Evolutionary conservation across 1,284 basidiomycete genomes (phyloP), one percentile per base, ranked within the genome.

Genomic region (Cerioporus squamosus): DNA sequence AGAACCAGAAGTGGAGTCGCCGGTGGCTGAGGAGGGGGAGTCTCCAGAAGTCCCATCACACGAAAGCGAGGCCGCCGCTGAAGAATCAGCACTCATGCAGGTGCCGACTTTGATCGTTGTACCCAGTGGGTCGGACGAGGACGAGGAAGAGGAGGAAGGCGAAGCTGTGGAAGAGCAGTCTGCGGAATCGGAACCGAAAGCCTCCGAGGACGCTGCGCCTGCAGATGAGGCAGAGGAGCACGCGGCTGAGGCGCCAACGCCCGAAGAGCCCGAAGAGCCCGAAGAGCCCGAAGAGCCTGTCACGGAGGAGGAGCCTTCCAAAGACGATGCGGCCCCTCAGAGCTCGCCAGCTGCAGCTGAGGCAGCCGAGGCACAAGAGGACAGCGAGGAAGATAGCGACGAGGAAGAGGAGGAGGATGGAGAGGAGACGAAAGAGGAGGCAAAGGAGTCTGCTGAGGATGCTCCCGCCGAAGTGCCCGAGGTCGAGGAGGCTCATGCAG

Each of bases 361-460:
- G 29, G 49, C 44, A 5, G n/a, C 44, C 36, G 31, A 45, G 22
- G 57, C 43, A 18, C 9, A 46, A 4, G 43, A 47, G 3, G 55
- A 49, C 7, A 40, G 31, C 31, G 33, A 33, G 31, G 6, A 33
- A 9, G 24, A n/a, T 14, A 29, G 20, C 10, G 40, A 47, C 31
- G 15, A 23, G 15, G 55, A 39, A 10, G 50, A 26, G 3, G 33
- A 38, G 5, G 29, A 53, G n/a, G 44, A 49, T 7, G 51, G 51
- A 1, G 55, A 57, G 20, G 49, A 55, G 22, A 31, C 38, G 3
- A 44, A 36, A 22, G 55, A 44, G 0, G 59, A 51, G 23, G 36
- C 47, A 18, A 38, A 50, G 17, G 29, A 45, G 38, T 15, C 33
- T 15, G 44, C 31, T 20, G 44, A 45, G 33, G 55, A 60, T 12